Evolutionary conservation across 768 basidiomycete species (phyloP), one percentile per base, ranked within the genome.

Genomic region (Termitomyces sp.): DNA sequence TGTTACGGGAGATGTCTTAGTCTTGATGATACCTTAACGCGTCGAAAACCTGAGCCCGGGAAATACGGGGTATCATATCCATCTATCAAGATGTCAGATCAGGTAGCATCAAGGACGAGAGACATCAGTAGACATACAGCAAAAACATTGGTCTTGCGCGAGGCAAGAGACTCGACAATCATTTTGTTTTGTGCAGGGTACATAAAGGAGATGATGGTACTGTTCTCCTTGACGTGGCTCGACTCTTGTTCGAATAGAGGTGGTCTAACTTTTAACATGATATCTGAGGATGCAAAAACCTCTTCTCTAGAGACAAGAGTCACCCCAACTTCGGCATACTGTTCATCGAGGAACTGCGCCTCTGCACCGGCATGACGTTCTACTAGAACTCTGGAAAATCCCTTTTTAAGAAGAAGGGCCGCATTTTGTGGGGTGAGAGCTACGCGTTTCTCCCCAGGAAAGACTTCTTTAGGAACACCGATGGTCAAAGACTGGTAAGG

Each of bases 41-140:
- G 71, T 94, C 92, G 62, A 93, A 94, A 22, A 88, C 88, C 69
- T 94, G 92, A 46, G 92, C 92, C 53, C 92, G 83, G 59, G 90
- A 93, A 63, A 94, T 93, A 57, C 92, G 83, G 64, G 92, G 92
- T 75, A 94, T 92, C 82, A 87, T 83, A 67, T 94, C 92, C 92
- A 94, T 94, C 68, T 54, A 54, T 54, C 29, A 18, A 18, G 2
- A 20, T 79, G n/a, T 20, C 3, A 18, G 20, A 41, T 8, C 32
- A 43, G 39, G 54, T 18, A 43, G 12, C 47, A 60, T 49, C 16
- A 43, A 46, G 53, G 29, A 32, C 14, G n/a, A n/a, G 42, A 10
- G 27, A n/a, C 22, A 31, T 9, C 27, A 2, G 24, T 36, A 12
- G 31, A 74, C 77, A 18, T 66, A 79, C 79, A 55, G 88, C 91